Conservation (phyloP, 371 early-diverging fungal genomes). For the Syncephalastrum monosporum region DNA sequence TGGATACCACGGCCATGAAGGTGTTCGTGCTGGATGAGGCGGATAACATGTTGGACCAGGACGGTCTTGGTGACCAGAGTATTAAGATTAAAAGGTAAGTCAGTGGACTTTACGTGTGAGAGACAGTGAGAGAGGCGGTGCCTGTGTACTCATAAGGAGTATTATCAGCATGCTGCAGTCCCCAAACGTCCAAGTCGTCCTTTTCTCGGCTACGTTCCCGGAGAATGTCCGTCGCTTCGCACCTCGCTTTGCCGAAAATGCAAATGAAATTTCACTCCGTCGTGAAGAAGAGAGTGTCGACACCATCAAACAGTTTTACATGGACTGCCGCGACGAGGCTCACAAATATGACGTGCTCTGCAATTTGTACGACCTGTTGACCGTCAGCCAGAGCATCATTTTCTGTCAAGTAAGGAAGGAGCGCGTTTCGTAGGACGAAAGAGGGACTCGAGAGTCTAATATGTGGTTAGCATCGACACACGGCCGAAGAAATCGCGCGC, state of each 20-base stretch:
- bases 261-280: constrained; percentile 84
- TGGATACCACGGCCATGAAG: constrained; percentile 59
- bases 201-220: constrained; percentile 99
- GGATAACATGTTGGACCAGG: constrained; percentile 92
- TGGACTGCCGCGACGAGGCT: constrained; percentile 81
- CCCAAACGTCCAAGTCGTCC: constrained; percentile 70
- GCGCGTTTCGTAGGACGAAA: neutral
- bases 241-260: constrained; percentile 74
- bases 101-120: too few relatives aligned
- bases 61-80: constrained; percentile 86
- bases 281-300: constrained; percentile 93
- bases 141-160: neutral
- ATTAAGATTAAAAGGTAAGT: constrained; percentile 74
- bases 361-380: constrained; percentile 86
- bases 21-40: constrained; percentile 94
- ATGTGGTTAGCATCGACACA: constrained; percentile 62
- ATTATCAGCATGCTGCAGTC: too few relatives aligned
- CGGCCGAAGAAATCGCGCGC: constrained; percentile 79
- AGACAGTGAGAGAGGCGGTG: neutral
- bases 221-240: constrained; percentile 81
- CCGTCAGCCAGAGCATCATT: constrained; percentile 97
- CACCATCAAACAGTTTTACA: constrained; percentile 96
- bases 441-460: neutral
- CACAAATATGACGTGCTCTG: constrained; percentile 87
- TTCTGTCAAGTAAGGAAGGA: constrained; percentile 75